Evolutionary conservation across 371 early-diverging fungal species (phyloP), one percentile per base, ranked within the genome.

Genomic region (Apophysomyces ossiformis): DNA sequence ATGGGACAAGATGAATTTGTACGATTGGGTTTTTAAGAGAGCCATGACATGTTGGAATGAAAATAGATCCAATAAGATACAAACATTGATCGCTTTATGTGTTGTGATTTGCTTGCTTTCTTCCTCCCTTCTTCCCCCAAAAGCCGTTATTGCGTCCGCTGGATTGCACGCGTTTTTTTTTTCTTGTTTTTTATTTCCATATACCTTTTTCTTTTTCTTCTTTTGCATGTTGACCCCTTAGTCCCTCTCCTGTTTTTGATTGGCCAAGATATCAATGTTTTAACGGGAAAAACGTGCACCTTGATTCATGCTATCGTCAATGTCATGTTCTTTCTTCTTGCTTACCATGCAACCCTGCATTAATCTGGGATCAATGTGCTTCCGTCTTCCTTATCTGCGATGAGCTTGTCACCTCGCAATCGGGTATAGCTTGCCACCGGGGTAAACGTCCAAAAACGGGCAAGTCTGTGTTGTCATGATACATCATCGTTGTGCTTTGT

Each of bases 31-130:
- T 50, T 50, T 50, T 50, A 50, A 50, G 54, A 50, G 54, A 50
- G 54, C 54, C 21, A 26, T 21, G 54, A 21, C 54, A 50, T 50
- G 54, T 32, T 50, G 54, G 21, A 50, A 50, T 50, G 54, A 50
- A 50, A 50, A 50, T 21, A 21, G 21, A 21, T 21, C 54, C 54
- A 21, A 18, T 50, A 50, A 26, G 21, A 16, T 50, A 50, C 32
- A 50, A n/a, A 21, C 21, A 41, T 21, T 21, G 4, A 21, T 21
- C 16, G 21, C 9, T 21, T 21, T 21, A 21, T 50, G 54, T 50
- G 21, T 21, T 16, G 54, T 50, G 54, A 50, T 50, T 21, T 26
- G 32, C 32, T 26, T 26, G 32, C 32, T 16, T 32, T 50, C 21
- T 50, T 50, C 21, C 9, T 21, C 54, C 9, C 54, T 18, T 50